Percentiles rank a stretch among this genome's conserved stretches.
These are phyloP conservation scores for Dicorynia guianensis DNA, from an alignment of 306 rosid genomes.

Conservation along the genomic window DNA sequence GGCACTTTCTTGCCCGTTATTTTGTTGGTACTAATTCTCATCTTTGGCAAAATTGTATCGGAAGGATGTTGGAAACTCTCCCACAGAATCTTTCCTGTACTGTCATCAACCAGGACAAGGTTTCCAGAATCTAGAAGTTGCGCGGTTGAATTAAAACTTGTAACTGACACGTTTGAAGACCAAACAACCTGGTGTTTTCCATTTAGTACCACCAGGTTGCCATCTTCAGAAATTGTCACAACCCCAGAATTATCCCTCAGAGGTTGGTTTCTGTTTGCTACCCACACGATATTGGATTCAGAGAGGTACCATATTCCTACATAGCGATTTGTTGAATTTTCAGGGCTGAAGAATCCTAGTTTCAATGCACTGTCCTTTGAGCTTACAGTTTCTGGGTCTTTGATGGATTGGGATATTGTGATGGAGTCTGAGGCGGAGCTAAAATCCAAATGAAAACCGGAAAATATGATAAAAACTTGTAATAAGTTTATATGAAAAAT, in stretches of 20 bases:
- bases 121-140: conserved; percentile 38
- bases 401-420: background rate
- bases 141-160: conserved; percentile 25
- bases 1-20: background rate
- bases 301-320: conserved; percentile 44
- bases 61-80: background rate
- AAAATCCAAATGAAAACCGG: background rate
- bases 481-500: too few relatives aligned
- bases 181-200: conserved; percentile 40
- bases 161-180: conserved; percentile 32
- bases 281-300: conserved; percentile 43
- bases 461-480: too few relatives aligned
- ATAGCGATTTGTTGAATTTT: conserved; percentile 20
- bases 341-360: conserved; percentile 5
- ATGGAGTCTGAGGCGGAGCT: background rate
- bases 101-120: background rate
- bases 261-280: conserved; percentile 57
- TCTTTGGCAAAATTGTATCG: background rate
- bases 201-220: conserved; percentile 48
- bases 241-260: conserved; percentile 38
- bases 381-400: background rate
- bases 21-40: conserved; percentile 10
- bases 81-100: conserved; percentile 30
- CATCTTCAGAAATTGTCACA: conserved; percentile 38
- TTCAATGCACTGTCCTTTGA: conserved; percentile 5